Evolutionary conservation across 106 monocot genomes (phyloP).

Genomic region (Platanthera zijinensis): DNA sequence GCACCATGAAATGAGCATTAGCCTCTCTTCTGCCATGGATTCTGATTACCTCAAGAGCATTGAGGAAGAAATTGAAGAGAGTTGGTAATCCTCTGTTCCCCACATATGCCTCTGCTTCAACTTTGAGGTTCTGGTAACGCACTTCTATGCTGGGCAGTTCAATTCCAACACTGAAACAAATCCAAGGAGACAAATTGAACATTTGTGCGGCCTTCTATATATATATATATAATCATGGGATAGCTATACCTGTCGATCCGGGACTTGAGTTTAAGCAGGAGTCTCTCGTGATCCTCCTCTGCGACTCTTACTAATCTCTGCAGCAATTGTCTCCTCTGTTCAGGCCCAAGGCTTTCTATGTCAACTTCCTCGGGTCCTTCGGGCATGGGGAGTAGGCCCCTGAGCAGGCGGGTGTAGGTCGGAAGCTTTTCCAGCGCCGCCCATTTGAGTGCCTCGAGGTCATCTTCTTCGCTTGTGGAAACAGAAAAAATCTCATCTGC

Average conservation of each 20-base stretch:
- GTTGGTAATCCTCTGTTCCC: constrained; percentile 53
- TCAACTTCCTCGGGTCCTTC: constrained; percentile 41
- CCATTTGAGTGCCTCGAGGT: constrained; percentile 54
- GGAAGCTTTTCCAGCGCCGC: constrained; percentile 58
- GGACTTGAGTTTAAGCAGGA: constrained; percentile 58
- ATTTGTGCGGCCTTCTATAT: not conserved
- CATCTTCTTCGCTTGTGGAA: constrained; percentile 39
- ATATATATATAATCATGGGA: not conserved
- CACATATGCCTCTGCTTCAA: constrained; percentile 32
- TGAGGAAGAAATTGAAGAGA: constrained; percentile 29
- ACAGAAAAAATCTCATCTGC: constrained; percentile 20
- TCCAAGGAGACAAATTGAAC: not conserved
- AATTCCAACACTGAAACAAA: constrained; percentile 46
- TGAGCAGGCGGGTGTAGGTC: constrained; percentile 29
- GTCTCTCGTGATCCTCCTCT: constrained; percentile 63
- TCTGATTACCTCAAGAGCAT: constrained; percentile 34
- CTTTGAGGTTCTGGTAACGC: constrained; percentile 37
- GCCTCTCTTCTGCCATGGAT: not conserved
- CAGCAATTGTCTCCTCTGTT: constrained; percentile 37
- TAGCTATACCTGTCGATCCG: constrained; percentile 47
- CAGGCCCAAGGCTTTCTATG: constrained; percentile 21
- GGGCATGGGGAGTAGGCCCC: constrained; percentile 18
- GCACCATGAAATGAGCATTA: not conserved
- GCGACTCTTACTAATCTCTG: constrained; percentile 44
- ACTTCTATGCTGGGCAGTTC: constrained; percentile 61